Conservation (phyloP, 2,329 filamentous ascomycete species). For the Colletotrichum theobromicola region DNA sequence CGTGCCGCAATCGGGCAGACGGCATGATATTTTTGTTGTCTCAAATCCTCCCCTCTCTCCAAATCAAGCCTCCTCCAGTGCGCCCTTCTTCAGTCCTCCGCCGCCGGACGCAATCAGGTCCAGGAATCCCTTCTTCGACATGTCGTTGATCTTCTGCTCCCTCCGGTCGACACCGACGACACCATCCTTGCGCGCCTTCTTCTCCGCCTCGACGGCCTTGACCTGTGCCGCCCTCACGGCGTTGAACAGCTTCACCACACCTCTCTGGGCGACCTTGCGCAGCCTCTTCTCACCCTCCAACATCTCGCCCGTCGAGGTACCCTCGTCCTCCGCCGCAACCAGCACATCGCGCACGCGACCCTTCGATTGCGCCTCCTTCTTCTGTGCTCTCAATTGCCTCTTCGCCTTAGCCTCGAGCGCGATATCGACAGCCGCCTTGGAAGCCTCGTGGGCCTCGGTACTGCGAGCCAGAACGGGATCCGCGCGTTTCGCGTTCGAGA, state of each 20-base stretch:
- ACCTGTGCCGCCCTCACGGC: conserved; percentile 93
- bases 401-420: conserved; percentile 84
- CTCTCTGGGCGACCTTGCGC: conserved; percentile 87
- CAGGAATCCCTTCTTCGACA: conserved; percentile 96
- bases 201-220: conserved; percentile 79
- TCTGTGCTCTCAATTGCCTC: conserved; percentile 80
- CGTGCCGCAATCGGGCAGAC: conserved; percentile 3
- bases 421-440: conserved; percentile 74
- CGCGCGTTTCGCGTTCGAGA: conserved; percentile 78
- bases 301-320: conserved; percentile 56
- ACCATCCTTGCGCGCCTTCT: conserved; percentile 71
- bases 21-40: neutral
- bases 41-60: neutral
- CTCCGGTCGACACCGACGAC: conserved; percentile 80
- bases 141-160: conserved; percentile 90
- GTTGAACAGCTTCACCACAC: conserved; percentile 96
- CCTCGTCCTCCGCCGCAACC: conserved; percentile 52
- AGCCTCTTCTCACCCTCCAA: conserved; percentile 79
- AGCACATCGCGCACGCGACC: conserved; percentile 89
- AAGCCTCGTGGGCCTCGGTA: conserved; percentile 73
- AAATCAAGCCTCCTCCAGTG: conserved; percentile 59
- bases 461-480: conserved; percentile 93
- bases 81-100: conserved; percentile 63
- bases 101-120: conserved; percentile 80
- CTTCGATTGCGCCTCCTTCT: conserved; percentile 79